Percentiles rank a stretch among this genome's conserved stretches.
phyloP scores from a whole-genome alignment of 768 basidiomycete genomes.

The Termitomyces sp. region DNA sequence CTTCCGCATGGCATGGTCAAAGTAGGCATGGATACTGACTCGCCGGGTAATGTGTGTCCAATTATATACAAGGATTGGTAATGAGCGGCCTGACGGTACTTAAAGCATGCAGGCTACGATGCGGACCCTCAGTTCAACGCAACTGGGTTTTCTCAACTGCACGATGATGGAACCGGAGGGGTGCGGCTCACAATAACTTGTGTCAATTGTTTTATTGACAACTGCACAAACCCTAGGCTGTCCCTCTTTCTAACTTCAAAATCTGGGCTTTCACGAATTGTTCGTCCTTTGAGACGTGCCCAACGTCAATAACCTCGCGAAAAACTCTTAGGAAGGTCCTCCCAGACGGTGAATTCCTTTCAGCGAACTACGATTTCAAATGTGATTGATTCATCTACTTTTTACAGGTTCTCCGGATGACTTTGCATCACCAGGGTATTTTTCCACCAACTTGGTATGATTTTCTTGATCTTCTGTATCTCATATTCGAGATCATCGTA shows the following conservation, averaged over 20 bases:
- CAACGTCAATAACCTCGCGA: constrained; percentile 40
- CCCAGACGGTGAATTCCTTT: constrained; percentile 35
- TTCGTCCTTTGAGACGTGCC: constrained; percentile 48
- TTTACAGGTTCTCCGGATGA: constrained; percentile 52
- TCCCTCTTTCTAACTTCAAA: constrained; percentile 61
- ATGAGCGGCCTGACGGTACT: neutral
- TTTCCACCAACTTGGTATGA: constrained; percentile 52
- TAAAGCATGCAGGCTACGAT: constrained; percentile 47
- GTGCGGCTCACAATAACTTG: constrained; percentile 25
- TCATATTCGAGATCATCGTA: neutral
- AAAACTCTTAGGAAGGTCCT: constrained; percentile 47
- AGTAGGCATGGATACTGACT: constrained; percentile 64
- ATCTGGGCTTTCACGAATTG: constrained; percentile 52
- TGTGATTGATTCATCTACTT: neutral
- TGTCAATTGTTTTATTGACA: neutral
- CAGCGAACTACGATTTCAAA: neutral
- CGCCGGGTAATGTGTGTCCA: constrained; percentile 49
- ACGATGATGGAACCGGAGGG: constrained; percentile 61
- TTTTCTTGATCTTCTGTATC: neutral
- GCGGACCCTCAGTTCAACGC: constrained; percentile 37
- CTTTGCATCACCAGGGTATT: constrained; percentile 62
- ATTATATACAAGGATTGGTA: neutral
- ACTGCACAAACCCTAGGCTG: constrained; percentile 25
- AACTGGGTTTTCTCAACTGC: constrained; percentile 61
- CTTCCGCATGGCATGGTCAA: constrained; percentile 71